Evolutionary conservation across 805 yeast species (phyloP).

Genomic region (Monosporozyma servazzii): DNA sequence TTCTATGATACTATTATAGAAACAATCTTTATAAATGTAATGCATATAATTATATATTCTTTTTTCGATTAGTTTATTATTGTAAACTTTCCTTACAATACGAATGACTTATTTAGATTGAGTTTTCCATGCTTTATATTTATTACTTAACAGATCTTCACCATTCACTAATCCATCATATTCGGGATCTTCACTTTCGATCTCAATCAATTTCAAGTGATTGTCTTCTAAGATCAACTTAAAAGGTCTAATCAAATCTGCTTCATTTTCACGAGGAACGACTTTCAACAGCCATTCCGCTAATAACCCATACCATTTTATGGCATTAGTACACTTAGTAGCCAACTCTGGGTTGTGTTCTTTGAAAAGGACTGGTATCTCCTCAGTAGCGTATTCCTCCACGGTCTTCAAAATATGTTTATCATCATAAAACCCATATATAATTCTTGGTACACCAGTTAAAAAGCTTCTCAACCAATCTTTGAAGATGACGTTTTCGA

Average conservation of each 20-base stretch:
- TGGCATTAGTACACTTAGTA: conserved; percentile 66
- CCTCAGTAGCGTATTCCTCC: conserved; percentile 70
- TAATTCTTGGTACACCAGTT: conserved; percentile 69
- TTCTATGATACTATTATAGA: background rate
- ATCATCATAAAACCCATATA: conserved; percentile 83
- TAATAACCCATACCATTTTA: conserved; percentile 80
- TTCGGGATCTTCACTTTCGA: conserved; percentile 30
- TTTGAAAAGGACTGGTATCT: conserved; percentile 63
- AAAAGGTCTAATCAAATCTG: conserved; percentile 46
- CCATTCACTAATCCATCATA: conserved; percentile 3
- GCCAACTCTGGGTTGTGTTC: conserved; percentile 33
- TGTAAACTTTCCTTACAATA: background rate
- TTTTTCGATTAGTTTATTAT: background rate
- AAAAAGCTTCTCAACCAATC: conserved; percentile 94
- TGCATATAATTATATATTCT: background rate
- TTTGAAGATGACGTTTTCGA: conserved; percentile 67
- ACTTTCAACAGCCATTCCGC: conserved; percentile 63
- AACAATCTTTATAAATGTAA: background rate
- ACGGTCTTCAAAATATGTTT: conserved; percentile 51
- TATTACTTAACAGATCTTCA: conserved; percentile 1
- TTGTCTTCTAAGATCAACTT: conserved; percentile 43
- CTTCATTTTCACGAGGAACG: conserved; percentile 44
- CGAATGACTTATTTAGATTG: background rate
- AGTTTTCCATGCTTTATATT: conserved; percentile 3
- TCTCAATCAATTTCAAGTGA: conserved; percentile 42